Base-by-base conservation (phyloP, 2,329 filamentous ascomycete genomes). In the Didymosphaeria variabile region DNA sequence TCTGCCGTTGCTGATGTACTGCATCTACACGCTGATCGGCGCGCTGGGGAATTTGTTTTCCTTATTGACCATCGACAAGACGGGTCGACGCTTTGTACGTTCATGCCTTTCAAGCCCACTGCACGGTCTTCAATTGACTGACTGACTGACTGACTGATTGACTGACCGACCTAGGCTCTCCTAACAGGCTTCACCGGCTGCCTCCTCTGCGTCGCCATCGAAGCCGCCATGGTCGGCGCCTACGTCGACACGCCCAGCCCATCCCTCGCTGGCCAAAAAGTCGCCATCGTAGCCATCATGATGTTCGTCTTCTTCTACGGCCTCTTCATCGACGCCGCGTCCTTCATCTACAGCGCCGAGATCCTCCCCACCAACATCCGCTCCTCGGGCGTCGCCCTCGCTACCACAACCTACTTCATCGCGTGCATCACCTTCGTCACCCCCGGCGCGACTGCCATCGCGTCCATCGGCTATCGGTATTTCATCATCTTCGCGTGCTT, bases 231-330 rank as follows among this genome's bases (percentile, higher is more conserved):
- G 68, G 61, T 72, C 7, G 69, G 63, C 1, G 26, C 46, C 40
- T 70, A 64, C 56, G 63, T 71, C n/a, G 59, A 63, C 44, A 62
- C 64, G 1, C 38, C 64, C 12, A 52, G 21, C 1, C 57, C 50
- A 0, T 67, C 55, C 42, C 61, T 66, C 21, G 62, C 57, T 15
- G 68, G 63, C 13, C 64, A 68, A 54, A 71, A 70, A 44, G 67
- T 70, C 13, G 68, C 64, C 19, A 65, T 71, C 38, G 65, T 69
- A 5, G 67, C 67, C 3, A 65, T 70, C 17, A 67, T 72, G 67
- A 66, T 70, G 58, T 85, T 84, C 63, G 71, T 75, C 21, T 86
- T 84, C 67, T 86, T 83, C 47, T 84, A 83, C 66, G 65, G 69
- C 34, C 67, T 71, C 46, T 71, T 68, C 45, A 82, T 79, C 7